phyloP scores from a whole-genome alignment of 495 filamentous ascomycete species.

The Thermochaetoides thermophila region DNA sequence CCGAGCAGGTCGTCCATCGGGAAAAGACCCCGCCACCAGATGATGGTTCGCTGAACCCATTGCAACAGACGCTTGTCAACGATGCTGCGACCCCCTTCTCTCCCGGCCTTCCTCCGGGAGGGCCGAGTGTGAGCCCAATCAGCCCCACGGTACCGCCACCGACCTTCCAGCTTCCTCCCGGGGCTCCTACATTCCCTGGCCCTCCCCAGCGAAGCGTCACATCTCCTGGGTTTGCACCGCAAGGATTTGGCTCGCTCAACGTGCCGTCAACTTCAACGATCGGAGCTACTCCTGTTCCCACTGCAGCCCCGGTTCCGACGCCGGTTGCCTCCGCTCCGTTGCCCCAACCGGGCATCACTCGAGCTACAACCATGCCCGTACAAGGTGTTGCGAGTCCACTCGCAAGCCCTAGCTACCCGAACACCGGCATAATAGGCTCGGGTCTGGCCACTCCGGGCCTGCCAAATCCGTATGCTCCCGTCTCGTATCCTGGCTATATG shows the following conservation, averaged over 20 bases:
- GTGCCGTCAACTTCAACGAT: conserved; percentile 6
- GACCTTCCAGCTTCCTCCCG: conserved; percentile 21
- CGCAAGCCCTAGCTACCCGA: too few relatives aligned
- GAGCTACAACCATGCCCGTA: conserved; percentile 28
- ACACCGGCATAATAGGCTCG: not conserved
- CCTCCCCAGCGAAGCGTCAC: conserved; percentile 24
- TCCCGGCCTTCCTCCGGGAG: conserved; percentile 26
- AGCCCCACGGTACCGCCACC: conserved; percentile 23
- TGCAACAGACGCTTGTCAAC: conserved; percentile 50
- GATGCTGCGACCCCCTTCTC: conserved; percentile 42
- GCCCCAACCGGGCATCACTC: conserved; percentile 23
- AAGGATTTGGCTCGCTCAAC: conserved; percentile 22
- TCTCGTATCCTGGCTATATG: conserved; percentile 19
- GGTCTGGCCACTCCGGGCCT: conserved; percentile 7
- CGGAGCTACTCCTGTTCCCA: conserved; percentile 4
- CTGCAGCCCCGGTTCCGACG: conserved; percentile 15
- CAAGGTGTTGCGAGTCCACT: conserved; percentile 12
- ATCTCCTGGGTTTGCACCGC: conserved; percentile 27
- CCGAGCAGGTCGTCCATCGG: conserved; percentile 66
- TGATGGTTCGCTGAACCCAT: conserved; percentile 52
- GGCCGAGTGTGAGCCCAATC: conserved; percentile 13
- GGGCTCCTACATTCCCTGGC: conserved; percentile 21
- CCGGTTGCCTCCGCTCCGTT: conserved; percentile 12
- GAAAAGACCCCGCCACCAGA: conserved; percentile 83
- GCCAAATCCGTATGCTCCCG: conserved; percentile 23